Evolutionary conservation across 2,329 filamentous ascomycete species (phyloP), one percentile per base, ranked within the genome.

Genomic region (Akanthomyces uredinophilus): DNA sequence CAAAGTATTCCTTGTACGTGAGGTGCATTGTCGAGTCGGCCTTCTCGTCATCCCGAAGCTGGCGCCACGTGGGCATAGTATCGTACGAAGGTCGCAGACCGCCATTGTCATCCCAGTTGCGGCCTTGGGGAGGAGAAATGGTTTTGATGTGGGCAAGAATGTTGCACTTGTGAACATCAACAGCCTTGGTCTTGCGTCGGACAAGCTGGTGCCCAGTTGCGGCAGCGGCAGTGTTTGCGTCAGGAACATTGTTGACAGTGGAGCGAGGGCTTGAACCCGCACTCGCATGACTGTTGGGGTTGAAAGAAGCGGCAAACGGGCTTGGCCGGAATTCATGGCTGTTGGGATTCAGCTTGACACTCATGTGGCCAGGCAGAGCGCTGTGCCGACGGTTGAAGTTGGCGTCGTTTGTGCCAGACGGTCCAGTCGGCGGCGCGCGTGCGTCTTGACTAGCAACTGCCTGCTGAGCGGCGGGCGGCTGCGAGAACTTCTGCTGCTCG

Each of bases 71-170:
- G 0, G 92, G 92, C 13, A 82, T 80, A 1, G 95, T 98, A 68
- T 92, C 88, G 74, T 89, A 97, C 4, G 94, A 87, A 32, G 89
- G 89, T 43, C 89, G 89, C 59, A 97, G 84, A n/a, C 92, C 92
- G 52, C 87, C 88, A 70, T 95, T 96, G 63, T 87, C 83, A 41
- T 86, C 81, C 80, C 88, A 92, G 65, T 89, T 86, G 67, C 81
- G 79, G 27, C 77, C 81, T 63, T 79, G 76, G 0, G 80, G 78
- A 1, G 83, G 81, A 61, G 79, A 77, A 53, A 85, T 73, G 0
- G 79, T 79, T 74, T 84, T 81, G 65, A 87, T 78, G 60, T 81
- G 78, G 2, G 78, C 75, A 49, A 86, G 71, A 61, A 86, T 83
- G 58, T 76, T 73, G 69, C 82, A 86, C 72, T 91, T 92, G 72